phyloP scores from a whole-genome alignment of 1,139 yeast species.

The Eremothecium cymbalariae region DNA sequence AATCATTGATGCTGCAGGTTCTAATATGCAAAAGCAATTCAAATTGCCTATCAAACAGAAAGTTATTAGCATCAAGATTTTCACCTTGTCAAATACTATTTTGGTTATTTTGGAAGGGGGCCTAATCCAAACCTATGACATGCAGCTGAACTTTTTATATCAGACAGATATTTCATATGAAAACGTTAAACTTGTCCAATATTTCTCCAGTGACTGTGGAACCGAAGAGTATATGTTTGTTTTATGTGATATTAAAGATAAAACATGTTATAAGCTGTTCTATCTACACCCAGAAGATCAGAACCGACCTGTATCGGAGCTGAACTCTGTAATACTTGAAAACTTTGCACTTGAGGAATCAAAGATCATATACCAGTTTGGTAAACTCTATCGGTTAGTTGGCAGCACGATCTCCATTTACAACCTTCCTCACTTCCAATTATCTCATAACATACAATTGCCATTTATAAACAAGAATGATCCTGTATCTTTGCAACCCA shows the following conservation, averaged over 20 bases:
- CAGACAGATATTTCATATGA: slow-evolving; percentile 21
- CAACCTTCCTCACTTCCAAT: slow-evolving; percentile 30
- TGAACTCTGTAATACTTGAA: slow-evolving; percentile 24
- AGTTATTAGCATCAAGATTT: slow-evolving; percentile 29
- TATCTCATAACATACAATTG: slow-evolving; percentile 20
- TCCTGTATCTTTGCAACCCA: slow-evolving; percentile 28
- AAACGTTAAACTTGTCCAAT: slow-evolving; percentile 19
- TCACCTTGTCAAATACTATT: slow-evolving; percentile 30
- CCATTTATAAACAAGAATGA: slow-evolving; percentile 17
- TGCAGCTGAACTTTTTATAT: slow-evolving; percentile 21
- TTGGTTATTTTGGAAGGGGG: slow-evolving; percentile 41
- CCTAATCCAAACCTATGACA: slow-evolving; percentile 33
- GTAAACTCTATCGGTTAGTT: slow-evolving; percentile 22
- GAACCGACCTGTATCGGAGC: slow-evolving; percentile 17
- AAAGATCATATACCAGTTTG: slow-evolving; percentile 24
- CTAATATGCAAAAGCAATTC: slow-evolving; percentile 21
- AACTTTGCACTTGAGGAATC: slow-evolving; percentile 18
- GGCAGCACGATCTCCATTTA: slow-evolving; percentile 16
- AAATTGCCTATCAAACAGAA: slow-evolving; percentile 28
- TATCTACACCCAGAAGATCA: slow-evolving; percentile 13
- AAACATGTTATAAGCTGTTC: slow-evolving; percentile 23
- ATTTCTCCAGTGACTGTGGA: slow-evolving; percentile 16
- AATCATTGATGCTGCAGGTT: slow-evolving; percentile 10
- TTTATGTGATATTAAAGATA: slow-evolving; percentile 20
- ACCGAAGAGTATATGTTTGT: slow-evolving; percentile 17